These are phyloP conservation scores for Coemansia sp. DNA, from an alignment of 192 early-diverging fungal genomes.

Conservation along the genomic window DNA sequence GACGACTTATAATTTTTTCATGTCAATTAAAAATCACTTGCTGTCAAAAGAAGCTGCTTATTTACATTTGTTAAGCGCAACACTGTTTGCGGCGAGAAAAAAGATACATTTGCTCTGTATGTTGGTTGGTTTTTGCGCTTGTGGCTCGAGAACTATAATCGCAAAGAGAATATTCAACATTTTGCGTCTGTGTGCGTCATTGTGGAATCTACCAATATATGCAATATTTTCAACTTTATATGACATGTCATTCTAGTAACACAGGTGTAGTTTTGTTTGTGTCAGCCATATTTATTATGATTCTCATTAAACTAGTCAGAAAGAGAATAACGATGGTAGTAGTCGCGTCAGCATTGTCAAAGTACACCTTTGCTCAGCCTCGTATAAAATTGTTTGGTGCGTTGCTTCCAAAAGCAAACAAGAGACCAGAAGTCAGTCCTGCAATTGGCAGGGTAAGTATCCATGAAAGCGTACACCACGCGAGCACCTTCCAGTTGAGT, in stretches of 20 bases:
- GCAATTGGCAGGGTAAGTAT: conserved; percentile 73
- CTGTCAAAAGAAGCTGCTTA: neutral
- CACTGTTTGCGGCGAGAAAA: no score
- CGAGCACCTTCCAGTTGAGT: conserved; percentile 76
- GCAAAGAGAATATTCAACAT: no score
- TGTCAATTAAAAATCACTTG: neutral
- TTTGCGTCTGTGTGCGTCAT: no score
- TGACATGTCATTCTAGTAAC: no score
- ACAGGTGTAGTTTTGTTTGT: no score
- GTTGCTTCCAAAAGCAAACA: conserved; percentile 66
- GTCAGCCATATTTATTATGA: no score
- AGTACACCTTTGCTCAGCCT: neutral
- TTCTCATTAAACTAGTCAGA: neutral
- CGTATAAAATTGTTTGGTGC: conserved; percentile 51
- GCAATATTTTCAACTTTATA: no score
- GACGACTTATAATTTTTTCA: conserved; percentile 65
- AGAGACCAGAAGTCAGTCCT: conserved; percentile 62
- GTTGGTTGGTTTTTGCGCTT: no score
- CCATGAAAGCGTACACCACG: conserved; percentile 71
- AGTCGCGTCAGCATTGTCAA: neutral
- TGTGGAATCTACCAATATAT: no score
- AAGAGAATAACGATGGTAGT: neutral
- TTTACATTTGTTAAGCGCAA: no score
- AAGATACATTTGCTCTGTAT: no score
- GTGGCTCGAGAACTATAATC: no score